Percentiles rank a stretch among this genome's conserved stretches.
These are phyloP conservation scores for Epichloe glyceriae DNA, from an alignment of 2,329 filamentous ascomycete genomes.

Conservation along the genomic window DNA sequence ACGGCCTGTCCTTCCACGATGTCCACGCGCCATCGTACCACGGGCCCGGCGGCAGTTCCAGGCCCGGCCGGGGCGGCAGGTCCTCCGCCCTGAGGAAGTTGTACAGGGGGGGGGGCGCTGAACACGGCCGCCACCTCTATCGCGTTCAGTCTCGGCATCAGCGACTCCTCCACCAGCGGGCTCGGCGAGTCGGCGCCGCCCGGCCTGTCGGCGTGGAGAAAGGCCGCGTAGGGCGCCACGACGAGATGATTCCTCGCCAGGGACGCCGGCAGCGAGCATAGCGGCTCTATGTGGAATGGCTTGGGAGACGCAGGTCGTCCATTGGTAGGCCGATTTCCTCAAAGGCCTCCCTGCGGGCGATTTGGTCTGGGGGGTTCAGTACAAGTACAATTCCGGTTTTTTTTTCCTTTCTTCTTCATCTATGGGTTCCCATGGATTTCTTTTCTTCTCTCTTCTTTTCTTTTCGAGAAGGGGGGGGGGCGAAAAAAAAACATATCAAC, in stretches of 20 bases:
- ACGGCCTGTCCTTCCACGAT: slow-evolving; percentile 63
- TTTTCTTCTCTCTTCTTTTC: no score
- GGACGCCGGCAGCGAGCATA: slow-evolving; percentile 70
- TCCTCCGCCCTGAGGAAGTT: slow-evolving; percentile 60
- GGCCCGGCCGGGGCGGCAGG: slow-evolving; percentile 29
- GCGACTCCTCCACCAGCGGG: slow-evolving; percentile 48
- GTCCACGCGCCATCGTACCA: slow-evolving; percentile 86
- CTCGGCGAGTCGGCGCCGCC: slow-evolving; percentile 20
- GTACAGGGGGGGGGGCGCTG: slow-evolving; percentile 77
- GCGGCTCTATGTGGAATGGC: slow-evolving; percentile 74
- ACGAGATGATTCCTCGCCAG: slow-evolving; percentile 61
- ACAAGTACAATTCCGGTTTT: no score
- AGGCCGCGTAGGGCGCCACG: slow-evolving; percentile 65
- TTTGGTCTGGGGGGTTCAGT: slow-evolving; percentile 42
- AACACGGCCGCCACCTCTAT: slow-evolving; percentile 92
- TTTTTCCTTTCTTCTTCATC: no score
- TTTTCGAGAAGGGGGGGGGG: no score
- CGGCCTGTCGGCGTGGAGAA: slow-evolving; percentile 48
- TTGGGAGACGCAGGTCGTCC: slow-evolving; percentile 51
- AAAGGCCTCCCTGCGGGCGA: slow-evolving; percentile 76
- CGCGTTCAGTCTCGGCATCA: slow-evolving; percentile 73
- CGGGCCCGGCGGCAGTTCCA: slow-evolving; percentile 35
- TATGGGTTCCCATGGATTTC: no score
- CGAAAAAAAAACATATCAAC: slow-evolving; percentile 8
- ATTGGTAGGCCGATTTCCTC: slow-evolving; percentile 87